A percentile compares a stretch with the other conserved stretches of the same genome.
Conservation (phyloP, 805 yeast genomes). For the Yamadazyma phyllophila region DNA sequence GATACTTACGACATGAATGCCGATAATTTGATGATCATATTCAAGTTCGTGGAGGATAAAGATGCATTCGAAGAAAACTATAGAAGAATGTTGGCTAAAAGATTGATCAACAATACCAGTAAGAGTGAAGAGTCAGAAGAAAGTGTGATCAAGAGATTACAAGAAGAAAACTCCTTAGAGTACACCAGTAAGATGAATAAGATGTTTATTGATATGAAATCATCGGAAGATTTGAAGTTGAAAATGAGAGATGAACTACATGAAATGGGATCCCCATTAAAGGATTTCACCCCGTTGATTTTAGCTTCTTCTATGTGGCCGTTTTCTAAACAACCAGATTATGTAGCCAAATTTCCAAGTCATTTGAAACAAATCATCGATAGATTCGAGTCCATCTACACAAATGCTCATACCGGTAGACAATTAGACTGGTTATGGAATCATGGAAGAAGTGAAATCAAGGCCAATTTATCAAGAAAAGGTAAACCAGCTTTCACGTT, state of each 20-base stretch:
- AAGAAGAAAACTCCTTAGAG: conserved; percentile 86
- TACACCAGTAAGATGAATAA: conserved; percentile 91
- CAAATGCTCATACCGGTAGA: conserved; percentile 78
- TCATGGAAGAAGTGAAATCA: conserved; percentile 86
- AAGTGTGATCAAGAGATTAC: conserved; percentile 76
- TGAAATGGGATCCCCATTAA: conserved; percentile 27
- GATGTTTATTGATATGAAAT: conserved; percentile 92
- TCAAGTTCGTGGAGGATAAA: conserved; percentile 86
- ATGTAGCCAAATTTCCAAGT: conserved; percentile 56
- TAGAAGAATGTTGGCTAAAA: conserved; percentile 81
- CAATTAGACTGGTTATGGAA: conserved; percentile 96
- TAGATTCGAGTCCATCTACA: conserved; percentile 66
- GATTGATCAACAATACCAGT: conserved; percentile 84
- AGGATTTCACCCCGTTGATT: conserved; percentile 67
- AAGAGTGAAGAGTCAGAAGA: conserved; percentile 86
- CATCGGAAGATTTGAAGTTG: conserved; percentile 73
- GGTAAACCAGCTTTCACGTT: conserved; percentile 80
- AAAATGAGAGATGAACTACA: conserved; percentile 47
- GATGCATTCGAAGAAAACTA: conserved; percentile 94
- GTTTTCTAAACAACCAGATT: conserved; percentile 43
- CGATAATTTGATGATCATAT: conserved; percentile 82
- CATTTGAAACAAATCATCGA: conserved; percentile 64
- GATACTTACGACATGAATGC: conserved; percentile 74
- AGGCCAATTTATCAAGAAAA: conserved; percentile 77
- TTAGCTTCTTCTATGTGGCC: conserved; percentile 93